Conservation (phyloP, 495 filamentous ascomycete species). For the Aspergillus funiculosus region DNA sequence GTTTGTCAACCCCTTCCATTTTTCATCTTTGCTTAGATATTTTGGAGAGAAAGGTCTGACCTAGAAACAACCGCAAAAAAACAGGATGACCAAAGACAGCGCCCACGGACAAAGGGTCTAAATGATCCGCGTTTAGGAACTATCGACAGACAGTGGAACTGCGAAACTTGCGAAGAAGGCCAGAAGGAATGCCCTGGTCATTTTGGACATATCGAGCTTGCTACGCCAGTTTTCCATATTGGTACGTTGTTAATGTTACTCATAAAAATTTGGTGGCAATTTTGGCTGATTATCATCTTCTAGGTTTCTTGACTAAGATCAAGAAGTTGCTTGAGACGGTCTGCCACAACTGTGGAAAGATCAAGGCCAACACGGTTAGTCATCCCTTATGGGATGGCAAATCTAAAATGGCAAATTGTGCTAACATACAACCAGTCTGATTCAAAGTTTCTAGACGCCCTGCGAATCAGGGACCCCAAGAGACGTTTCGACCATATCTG, state of each 20-base stretch:
- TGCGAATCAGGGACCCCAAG: constrained; percentile 84
- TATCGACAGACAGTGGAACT: constrained; percentile 89
- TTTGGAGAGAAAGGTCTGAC: constrained; percentile 21
- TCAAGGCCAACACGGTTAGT: constrained; percentile 93
- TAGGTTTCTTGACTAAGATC: constrained; percentile 91
- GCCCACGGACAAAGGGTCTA: constrained; percentile 79
- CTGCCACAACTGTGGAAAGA: constrained; percentile 96
- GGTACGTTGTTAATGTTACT: constrained; percentile 43
- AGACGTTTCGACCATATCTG: constrained; percentile 84
- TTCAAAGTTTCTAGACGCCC: constrained; percentile 70
- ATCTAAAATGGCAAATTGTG: constrained; percentile 45
- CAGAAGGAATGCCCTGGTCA: constrained; percentile 95
- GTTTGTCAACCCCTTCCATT: constrained; percentile 35
- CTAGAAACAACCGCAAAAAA: constrained; percentile 7
- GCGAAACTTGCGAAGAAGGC: constrained; percentile 87
- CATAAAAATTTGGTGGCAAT: background rate
- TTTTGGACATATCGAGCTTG: constrained; percentile 96
- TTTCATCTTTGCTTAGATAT: background rate
- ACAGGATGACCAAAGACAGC: constrained; percentile 78
- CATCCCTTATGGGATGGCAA: constrained; percentile 52
- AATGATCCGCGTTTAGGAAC: constrained; percentile 94
- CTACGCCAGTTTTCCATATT: constrained; percentile 84
- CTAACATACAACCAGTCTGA: constrained; percentile 73
- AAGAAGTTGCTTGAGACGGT: constrained; percentile 98
- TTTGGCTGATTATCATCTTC: constrained; percentile 30